Base-by-base conservation (phyloP, 805 yeast species). In the Geotrichum ghanense region DNA sequence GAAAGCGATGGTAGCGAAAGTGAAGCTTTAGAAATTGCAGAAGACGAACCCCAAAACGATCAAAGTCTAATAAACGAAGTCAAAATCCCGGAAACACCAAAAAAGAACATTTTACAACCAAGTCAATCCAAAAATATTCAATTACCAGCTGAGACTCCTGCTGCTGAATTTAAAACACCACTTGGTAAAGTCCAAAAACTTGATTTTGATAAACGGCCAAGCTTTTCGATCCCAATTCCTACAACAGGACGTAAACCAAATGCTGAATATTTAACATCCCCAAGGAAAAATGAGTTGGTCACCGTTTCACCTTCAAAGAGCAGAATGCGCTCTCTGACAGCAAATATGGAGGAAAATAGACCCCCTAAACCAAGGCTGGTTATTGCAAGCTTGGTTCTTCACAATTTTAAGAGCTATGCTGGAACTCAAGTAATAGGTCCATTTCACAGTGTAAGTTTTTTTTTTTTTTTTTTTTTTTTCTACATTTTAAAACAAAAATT, bases 381-480 rank as follows among this genome's bases (percentile, higher is more conserved):
- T 4, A 89, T 92, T 41, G 69, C 79, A 41, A 77, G 78, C 53
- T 64, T 92, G 22, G 82, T 81, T 1, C 70, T 94, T 39, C 79
- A 81, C 1, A 83, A 92, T 61, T 92, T 92, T 74, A 92, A 92
- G 61, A 88, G 97, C 0, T 92, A 92, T 61, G 97, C 97, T 1
- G 98, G 98, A 0, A 68, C 73, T 16, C 97, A 92, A 65, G 76
- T 77, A 4, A 84, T 92, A 44, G 99, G 99, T 0, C 99, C 99
- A 0, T 92, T 92, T 64, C 83, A 92, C 48, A 59, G 60, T 31
- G 63, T 59, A 52, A 41, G 63, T 51, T 7, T 27, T n/a, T n/a
- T 10, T 5, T 10, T 41, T 6, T 27, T n/a, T 2, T 7, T 20
- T 21, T 41, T 37, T 23, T 12, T 25, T 22, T 22, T 27, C 7